A percentile compares a stretch with the other conserved stretches of the same genome.
Conservation (phyloP, 2,329 filamentous ascomycete genomes). For the Mycogone perniciosa region DNA sequence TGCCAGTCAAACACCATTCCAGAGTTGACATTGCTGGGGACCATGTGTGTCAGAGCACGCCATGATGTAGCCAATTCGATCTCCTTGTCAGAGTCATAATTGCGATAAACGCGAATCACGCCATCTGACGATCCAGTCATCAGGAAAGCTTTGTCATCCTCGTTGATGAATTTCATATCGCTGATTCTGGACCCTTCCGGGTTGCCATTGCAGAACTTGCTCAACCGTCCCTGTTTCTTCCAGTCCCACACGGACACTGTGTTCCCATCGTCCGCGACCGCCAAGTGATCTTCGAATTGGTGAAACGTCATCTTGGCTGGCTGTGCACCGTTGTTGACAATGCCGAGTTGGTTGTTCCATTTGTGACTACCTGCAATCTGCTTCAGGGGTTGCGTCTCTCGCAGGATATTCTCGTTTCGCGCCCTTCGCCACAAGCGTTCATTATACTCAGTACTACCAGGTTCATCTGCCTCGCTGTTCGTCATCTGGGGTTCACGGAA, state of each 20-base stretch:
- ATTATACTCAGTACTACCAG: constrained; percentile 94
- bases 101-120: constrained; percentile 85
- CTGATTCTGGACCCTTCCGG: constrained; percentile 86
- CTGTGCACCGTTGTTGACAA: constrained; percentile 84
- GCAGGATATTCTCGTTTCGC: constrained; percentile 86
- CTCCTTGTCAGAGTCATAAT: constrained; percentile 72
- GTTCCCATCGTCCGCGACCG: constrained; percentile 88
- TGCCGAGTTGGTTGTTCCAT: constrained; percentile 78
- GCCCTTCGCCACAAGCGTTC: constrained; percentile 86
- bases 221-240: constrained; percentile 67
- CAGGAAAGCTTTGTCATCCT: constrained; percentile 90
- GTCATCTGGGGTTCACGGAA: constrained; percentile 99
- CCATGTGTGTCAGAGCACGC: constrained; percentile 86
- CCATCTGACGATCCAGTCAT: constrained; percentile 96
- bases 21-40: constrained; percentile 88
- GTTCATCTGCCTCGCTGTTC: constrained; percentile 89
- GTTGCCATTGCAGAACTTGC: constrained; percentile 90
- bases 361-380: constrained; percentile 75
- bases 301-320: constrained; percentile 93
- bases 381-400: constrained; percentile 90
- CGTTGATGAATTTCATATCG: constrained; percentile 95
- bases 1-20: constrained; percentile 99
- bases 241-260: constrained; percentile 92
- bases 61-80: constrained; percentile 86
- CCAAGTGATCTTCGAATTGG: constrained; percentile 93